Evolutionary conservation across 2,329 filamentous ascomycete genomes (phyloP).

Genomic region (Curvularia spicifera): DNA sequence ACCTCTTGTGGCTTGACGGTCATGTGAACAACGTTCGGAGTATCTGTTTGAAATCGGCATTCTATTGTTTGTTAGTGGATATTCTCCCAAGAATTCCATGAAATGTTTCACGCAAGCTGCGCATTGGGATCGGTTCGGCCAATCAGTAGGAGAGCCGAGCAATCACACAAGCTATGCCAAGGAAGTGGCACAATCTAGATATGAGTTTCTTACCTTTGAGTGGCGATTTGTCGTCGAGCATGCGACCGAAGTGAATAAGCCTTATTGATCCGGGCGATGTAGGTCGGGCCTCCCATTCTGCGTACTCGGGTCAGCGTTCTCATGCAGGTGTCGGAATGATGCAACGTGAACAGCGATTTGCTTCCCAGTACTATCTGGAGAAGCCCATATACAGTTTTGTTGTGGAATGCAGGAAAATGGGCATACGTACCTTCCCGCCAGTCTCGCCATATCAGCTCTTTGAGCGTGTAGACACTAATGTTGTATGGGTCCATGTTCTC

Average conservation of each 20-base stretch:
- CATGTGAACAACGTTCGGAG: conserved; percentile 92
- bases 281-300: conserved; percentile 85
- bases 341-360: not conserved
- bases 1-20: conserved; percentile 85
- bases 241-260: conserved; percentile 87
- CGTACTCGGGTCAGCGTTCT: conserved; percentile 29
- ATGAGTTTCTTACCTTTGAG: conserved; percentile 72
- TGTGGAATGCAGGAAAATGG: not conserved
- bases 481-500: conserved; percentile 81
- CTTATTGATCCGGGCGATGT: conserved; percentile 87
- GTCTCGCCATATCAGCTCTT: conserved; percentile 90
- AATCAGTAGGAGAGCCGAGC: conserved; percentile 24
- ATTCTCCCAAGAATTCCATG: not conserved
- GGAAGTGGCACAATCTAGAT: conserved; percentile 22
- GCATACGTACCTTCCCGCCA: conserved; percentile 73
- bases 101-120: conserved; percentile 6
- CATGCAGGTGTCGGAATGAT: not conserved
- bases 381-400: not conserved
- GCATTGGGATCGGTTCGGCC: conserved; percentile 10
- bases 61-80: conserved; percentile 58
- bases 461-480: conserved; percentile 91
- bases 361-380: not conserved
- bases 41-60: conserved; percentile 76
- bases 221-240: conserved; percentile 86
- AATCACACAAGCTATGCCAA: conserved; percentile 31